Evolutionary conservation across 257 asterid genomes (phyloP), one percentile per base, ranked within the genome.

Genomic region (Solanum acaule): DNA sequence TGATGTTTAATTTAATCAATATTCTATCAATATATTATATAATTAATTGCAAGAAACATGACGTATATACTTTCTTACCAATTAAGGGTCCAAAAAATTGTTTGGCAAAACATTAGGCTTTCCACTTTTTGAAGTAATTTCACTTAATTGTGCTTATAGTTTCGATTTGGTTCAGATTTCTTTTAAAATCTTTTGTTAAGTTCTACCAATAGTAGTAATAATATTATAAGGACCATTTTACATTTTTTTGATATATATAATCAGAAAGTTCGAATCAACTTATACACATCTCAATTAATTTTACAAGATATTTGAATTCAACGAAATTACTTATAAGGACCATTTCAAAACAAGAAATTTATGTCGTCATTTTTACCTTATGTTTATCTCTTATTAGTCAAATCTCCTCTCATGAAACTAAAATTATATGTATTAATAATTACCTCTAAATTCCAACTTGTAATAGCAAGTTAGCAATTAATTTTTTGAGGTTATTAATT

Each of bases 281-380:
- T 67, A n/a, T 67, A 1, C 9, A 6, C 0, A 25, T 12, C 16
- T 1, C 10, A 5, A 67, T 5, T 25, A 67, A 67, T 67, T 65
- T 11, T n/a, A 65, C 1, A 0, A 63, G 3, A 23, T 63, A 63
- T 23, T 0, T 63, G 1, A 22, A 0, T 63, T 4, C 0, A 23
- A 9, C 3, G 0, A 63, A 0, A 10, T 13, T 63, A 63, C 3
- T 63, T 63, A 23, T 23, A 63, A 63, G 70, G 14, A 23, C 4
- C 29, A 23, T 63, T 22, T 63, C 70, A 10, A 22, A 63, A 23
- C 6, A 23, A 63, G 0, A 63, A 63, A 63, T 61, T 61, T 22
- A n/a, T 61, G 2, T 67, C 34, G 3, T 67, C 33, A 25, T 14
- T 5, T 65, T 65, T 67, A 25, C 10, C 9, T 25, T n/a, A 65